These are phyloP conservation scores for Suillus tomentosus DNA, from an alignment of 768 basidiomycete genomes.

Conservation along the genomic window DNA sequence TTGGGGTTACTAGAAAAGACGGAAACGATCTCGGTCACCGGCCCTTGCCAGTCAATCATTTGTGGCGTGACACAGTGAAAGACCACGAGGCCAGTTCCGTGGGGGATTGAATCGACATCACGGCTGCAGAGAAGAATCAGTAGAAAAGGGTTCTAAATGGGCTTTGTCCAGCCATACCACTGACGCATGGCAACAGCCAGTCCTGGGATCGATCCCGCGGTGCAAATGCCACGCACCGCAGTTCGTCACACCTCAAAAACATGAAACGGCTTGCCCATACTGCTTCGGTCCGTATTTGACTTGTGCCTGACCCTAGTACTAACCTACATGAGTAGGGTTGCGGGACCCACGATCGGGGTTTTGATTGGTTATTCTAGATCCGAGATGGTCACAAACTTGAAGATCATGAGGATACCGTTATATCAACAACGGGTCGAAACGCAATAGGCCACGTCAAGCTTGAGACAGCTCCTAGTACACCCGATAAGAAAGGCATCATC, in stretches of 20 bases:
- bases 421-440: neutral
- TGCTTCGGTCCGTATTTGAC: conserved; percentile 13
- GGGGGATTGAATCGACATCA: conserved; percentile 10
- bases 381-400: conserved; percentile 12
- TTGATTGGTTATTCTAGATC: conserved; percentile 18
- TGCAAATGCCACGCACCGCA: conserved; percentile 1
- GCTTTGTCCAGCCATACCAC: conserved; percentile 9
- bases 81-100: conserved; percentile 19
- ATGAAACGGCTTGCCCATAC: conserved; percentile 17
- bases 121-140: conserved; percentile 12
- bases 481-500: neutral
- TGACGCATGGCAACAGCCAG: conserved; percentile 9
- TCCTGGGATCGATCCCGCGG: conserved; percentile 10
- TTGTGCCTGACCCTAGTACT: conserved; percentile 10
- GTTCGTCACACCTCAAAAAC: conserved; percentile 25
- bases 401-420: neutral
- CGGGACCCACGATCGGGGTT: conserved; percentile 2
- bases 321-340: conserved; percentile 12
- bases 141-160: conserved; percentile 5
- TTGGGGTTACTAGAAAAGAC: conserved; percentile 15
- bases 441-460: neutral
- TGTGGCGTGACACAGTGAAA: conserved; percentile 12
- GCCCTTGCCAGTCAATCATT: conserved; percentile 17
- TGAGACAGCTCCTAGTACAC: neutral
- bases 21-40: conserved; percentile 23